Conservation (phyloP, 2,329 filamentous ascomycete species). For the Cucurbitaria berberidis region DNA sequence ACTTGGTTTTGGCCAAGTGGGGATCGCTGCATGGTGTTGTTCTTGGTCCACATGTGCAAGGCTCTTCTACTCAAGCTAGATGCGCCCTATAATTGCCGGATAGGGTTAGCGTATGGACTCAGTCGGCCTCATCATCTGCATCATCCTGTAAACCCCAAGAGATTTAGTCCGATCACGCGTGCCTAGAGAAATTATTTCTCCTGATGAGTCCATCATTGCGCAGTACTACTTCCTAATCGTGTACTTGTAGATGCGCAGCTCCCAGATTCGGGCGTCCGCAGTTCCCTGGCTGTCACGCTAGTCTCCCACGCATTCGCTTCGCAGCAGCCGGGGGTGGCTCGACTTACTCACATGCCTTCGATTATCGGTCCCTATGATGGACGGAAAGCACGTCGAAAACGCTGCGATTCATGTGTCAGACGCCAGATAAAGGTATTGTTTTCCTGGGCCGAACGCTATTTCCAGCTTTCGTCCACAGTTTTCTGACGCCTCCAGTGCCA, state of each 20-base stretch:
- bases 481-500: slow-evolving; percentile 21
- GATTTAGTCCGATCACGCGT: not conserved
- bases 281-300: not conserved
- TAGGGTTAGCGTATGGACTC: slow-evolving; percentile 4
- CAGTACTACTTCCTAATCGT: slow-evolving; percentile 15
- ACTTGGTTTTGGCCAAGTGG: not conserved
- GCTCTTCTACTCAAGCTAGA: slow-evolving; percentile 15
- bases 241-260: not conserved
- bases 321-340: not conserved
- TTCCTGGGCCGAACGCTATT: not conserved
- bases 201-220: too few species aligned
- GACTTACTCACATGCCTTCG: slow-evolving; percentile 12
- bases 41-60: too few species aligned
- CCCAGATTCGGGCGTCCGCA: not conserved
- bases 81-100: slow-evolving; percentile 27
- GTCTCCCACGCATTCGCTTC: not conserved
- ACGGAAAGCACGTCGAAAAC: slow-evolving; percentile 34
- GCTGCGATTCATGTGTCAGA: slow-evolving; percentile 33
- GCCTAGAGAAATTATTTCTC: not conserved
- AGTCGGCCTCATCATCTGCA: not conserved
- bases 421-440: slow-evolving; percentile 35
- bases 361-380: slow-evolving; percentile 35
- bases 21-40: not conserved
- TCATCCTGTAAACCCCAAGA: not conserved
- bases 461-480: not conserved